Base-by-base conservation (phyloP, 352 stramenopile genomes). In the Discostella stelligera region DNA sequence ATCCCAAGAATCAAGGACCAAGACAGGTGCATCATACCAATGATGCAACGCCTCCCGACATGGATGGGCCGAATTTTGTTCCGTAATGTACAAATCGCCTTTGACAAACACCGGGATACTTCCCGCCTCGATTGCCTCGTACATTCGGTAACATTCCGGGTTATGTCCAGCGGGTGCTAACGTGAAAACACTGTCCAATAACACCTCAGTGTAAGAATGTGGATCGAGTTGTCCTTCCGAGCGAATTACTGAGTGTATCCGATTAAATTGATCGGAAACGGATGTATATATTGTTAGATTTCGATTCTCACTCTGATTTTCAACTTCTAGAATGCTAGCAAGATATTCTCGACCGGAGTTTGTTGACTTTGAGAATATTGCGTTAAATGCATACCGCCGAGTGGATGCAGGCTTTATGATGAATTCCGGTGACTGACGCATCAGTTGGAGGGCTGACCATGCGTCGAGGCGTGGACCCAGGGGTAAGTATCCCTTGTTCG, bases 141-240 rank as follows among this genome's bases (percentile, higher is more conserved):
- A 89, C 1, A 89, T 32, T 59, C 83, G 61, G 70, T 83, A 89
- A 16, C 77, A 86, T 66, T 89, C 83, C 13, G 80, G 77, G 63
- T 89, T 89, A 59, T 89, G 83, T 16, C 83, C 83, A 8, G 67
- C 64, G 6, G 83, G 83, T 25, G 77, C 64, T 16, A 89, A 18
- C 3, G 83, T 89, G 67, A 89, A 89, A 27, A 48, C 60, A n/a
- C 62, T 81, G 14, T 89, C 55, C 21, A 77, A 53, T 1, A 89
- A 27, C 6, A 84, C 69, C 16, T 79, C 10, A 13, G 77, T 63
- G 53, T 89, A 89, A 11, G 44, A 13, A 16, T 69, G 46, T 7
- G 75, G 72, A 30, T 72, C 16, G 20, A 88, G 23, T 48, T 80
- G 37, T 44, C 37, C 37, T 14, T 44, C 37, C 3, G 7, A 3